These are phyloP conservation scores for Syzygium aqueum DNA, from an alignment of 345 rosid genomes.

Conservation along the genomic window DNA sequence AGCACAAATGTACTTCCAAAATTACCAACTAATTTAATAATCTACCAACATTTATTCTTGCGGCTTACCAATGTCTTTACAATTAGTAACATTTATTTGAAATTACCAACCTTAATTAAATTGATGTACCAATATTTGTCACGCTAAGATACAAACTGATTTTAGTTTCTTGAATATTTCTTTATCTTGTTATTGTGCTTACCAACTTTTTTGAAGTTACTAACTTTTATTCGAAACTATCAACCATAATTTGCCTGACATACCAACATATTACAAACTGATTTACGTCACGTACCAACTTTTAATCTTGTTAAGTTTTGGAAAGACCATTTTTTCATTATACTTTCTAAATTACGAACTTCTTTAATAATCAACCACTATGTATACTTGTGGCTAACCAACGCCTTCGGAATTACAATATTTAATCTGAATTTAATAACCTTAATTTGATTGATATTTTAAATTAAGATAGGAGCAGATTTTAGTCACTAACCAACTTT, in stretches of 20 bases:
- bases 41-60: rapidly evolving
- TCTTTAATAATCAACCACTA: rapidly evolving
- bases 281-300: rapidly evolving
- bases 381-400: background rate
- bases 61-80: rapidly evolving
- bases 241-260: rapidly evolving
- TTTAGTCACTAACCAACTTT: background rate
- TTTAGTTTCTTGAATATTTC: background rate
- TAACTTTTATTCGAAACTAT: no score
- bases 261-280: rapidly evolving
- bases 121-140: rapidly evolving
- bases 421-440: rapidly evolving
- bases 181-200: no score
- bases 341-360: rapidly evolving
- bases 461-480: rapidly evolving
- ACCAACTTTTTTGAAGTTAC: no score
- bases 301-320: rapidly evolving
- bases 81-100: rapidly evolving
- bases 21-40: rapidly evolving
- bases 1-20: rapidly evolving
- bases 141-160: background rate
- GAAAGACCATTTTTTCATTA: rapidly evolving
- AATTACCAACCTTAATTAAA: background rate
- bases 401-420: no score
- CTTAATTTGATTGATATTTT: no score